phyloP scores from a whole-genome alignment of 495 filamentous ascomycete genomes.

The Xylaria cubensis region DNA sequence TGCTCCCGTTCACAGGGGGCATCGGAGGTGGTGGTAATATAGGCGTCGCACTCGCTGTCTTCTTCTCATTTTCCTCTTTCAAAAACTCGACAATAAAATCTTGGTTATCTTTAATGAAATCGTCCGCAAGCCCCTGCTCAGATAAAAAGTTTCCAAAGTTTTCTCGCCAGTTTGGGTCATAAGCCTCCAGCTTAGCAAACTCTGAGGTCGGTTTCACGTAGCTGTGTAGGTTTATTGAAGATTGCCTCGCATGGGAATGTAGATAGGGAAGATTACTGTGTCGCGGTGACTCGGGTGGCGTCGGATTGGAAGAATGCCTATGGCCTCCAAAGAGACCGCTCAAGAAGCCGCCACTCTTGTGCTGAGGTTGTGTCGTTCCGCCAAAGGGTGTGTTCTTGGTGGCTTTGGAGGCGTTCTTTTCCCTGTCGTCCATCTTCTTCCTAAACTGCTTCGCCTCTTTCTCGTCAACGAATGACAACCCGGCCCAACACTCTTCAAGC shows the following conservation, averaged over 20 bases:
- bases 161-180: slow-evolving; percentile 84
- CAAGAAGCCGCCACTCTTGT: slow-evolving; percentile 62
- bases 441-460: slow-evolving; percentile 94
- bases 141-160: slow-evolving; percentile 79
- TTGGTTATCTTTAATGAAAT: slow-evolving; percentile 88
- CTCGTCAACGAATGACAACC: slow-evolving; percentile 90
- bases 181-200: slow-evolving; percentile 75
- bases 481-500: slow-evolving; percentile 87
- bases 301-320: slow-evolving; percentile 67
- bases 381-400: slow-evolving; percentile 81
- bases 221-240: slow-evolving; percentile 50
- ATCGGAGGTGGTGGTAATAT: slow-evolving; percentile 64
- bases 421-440: slow-evolving; percentile 92
- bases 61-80: slow-evolving; percentile 67
- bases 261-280: slow-evolving; percentile 54
- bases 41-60: slow-evolving; percentile 46
- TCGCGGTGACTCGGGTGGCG: slow-evolving; percentile 61
- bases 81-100: slow-evolving; percentile 96
- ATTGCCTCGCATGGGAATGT: slow-evolving; percentile 52
- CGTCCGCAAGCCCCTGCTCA: slow-evolving; percentile 88
- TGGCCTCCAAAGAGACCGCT: slow-evolving; percentile 75
- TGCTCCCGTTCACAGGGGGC: slow-evolving; percentile 42
- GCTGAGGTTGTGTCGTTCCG: slow-evolving; percentile 54
- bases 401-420: slow-evolving; percentile 89
- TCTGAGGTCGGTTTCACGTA: slow-evolving; percentile 48